These are phyloP conservation scores for Fusarium lyarnte DNA, from an alignment of 2,329 filamentous ascomycete species.

Conservation along the genomic window DNA sequence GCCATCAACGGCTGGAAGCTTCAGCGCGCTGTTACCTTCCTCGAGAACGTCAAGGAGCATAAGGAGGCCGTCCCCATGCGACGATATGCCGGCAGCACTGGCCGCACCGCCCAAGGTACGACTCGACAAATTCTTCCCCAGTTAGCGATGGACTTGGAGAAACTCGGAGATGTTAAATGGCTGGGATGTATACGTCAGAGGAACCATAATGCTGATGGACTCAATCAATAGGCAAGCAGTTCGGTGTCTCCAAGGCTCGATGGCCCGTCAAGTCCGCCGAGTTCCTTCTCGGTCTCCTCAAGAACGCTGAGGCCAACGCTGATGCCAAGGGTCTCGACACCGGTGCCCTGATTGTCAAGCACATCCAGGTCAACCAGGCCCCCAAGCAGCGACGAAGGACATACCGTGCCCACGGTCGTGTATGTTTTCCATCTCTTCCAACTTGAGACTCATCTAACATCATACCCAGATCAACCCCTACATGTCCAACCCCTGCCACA, in stretches of 20 bases:
- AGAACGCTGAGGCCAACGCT: slow-evolving; percentile 97
- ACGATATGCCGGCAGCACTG: slow-evolving; percentile 94
- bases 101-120: slow-evolving; percentile 97
- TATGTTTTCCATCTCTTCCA: slow-evolving; percentile 65
- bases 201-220: slow-evolving; percentile 42
- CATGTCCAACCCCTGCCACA: slow-evolving; percentile 99
- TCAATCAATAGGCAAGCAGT: slow-evolving; percentile 84
- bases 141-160: slow-evolving; percentile 11
- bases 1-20: slow-evolving; percentile 99
- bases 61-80: slow-evolving; percentile 98
- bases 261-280: slow-evolving; percentile 99
- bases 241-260: slow-evolving; percentile 96
- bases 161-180: slow-evolving; percentile 10
- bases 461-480: slow-evolving; percentile 96
- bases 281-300: slow-evolving; percentile 96
- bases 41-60: slow-evolving; percentile 97
- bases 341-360: slow-evolving; percentile 97
- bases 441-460: slow-evolving; percentile 10
- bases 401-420: slow-evolving; percentile 99
- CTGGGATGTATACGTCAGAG: neutral
- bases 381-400: slow-evolving; percentile 99
- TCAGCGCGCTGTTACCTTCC: slow-evolving; percentile 92
- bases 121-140: slow-evolving; percentile 41
- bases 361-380: slow-evolving; percentile 99
- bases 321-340: slow-evolving; percentile 98